phyloP scores from a whole-genome alignment of 2,329 filamentous ascomycete species.

The Rhynchosporium secalis region DNA sequence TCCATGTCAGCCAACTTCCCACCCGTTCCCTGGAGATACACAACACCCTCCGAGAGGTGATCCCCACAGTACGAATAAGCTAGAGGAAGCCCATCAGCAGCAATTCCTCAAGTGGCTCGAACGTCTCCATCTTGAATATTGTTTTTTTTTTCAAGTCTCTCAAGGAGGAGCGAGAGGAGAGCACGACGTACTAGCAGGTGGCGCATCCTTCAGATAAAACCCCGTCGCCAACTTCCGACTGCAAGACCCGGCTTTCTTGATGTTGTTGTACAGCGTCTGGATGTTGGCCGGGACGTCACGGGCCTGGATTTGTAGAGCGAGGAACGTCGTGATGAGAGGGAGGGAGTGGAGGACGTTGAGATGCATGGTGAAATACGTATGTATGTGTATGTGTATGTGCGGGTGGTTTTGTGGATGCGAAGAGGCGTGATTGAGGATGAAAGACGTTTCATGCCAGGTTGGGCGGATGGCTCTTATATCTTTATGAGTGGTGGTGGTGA shows the following conservation, averaged over 20 bases:
- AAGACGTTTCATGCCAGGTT: too few species aligned
- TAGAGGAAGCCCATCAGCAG: not conserved
- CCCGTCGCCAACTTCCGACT: conserved; percentile 43
- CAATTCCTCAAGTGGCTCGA: not conserved
- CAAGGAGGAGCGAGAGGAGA: conserved; percentile 17
- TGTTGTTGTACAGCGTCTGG: conserved; percentile 44
- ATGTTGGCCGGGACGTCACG: conserved; percentile 45
- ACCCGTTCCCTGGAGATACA: conserved; percentile 50
- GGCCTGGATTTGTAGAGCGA: not conserved
- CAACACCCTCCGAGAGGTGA: conserved; percentile 43
- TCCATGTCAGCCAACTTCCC: conserved; percentile 55
- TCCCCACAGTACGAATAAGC: conserved; percentile 50
- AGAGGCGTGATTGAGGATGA: too few species aligned
- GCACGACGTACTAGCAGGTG: conserved; percentile 40
- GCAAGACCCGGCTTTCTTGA: conserved; percentile 44
- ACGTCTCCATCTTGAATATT: not conserved
- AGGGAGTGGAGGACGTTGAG: not conserved
- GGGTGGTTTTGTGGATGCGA: not conserved
- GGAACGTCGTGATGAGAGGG: not conserved
- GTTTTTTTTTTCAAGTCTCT: not conserved
- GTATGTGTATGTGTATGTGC: too few species aligned
- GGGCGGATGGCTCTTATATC: too few species aligned
- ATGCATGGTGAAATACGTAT: not conserved
- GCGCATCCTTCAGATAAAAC: conserved; percentile 45
- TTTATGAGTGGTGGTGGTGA: too few species aligned